Base-by-base conservation (phyloP, 2,329 filamentous ascomycete genomes). In the Dactylellina sp. region DNA sequence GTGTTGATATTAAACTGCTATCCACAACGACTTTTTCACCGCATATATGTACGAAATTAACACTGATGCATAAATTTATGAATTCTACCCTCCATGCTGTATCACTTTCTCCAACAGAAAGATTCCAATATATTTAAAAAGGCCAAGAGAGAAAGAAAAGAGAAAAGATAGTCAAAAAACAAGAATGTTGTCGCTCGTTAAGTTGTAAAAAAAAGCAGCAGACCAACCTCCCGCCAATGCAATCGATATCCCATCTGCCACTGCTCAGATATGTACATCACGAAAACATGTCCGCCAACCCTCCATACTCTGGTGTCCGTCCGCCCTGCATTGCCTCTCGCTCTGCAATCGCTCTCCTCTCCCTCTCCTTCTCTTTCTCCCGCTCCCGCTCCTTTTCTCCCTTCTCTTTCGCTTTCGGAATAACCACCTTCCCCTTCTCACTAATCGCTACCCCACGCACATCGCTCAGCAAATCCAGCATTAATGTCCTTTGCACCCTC, bases 371-470 rank as follows among this genome's bases (percentile, higher is more conserved):
- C 65, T 78, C 77, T 39, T 78, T 81, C 71, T 79, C 83, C 82
- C 82, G 82, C 74, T 82, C 83, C 64, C 80, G 79, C 76, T 81
- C 80, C 77, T 82, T 82, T 71, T 83, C 79, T 64, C 80, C 82
- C 46, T 80, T 80, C 16, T 80, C 79, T 77, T 84, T 84, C 24
- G 81, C 81, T 53, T 74, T 65, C 79, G 78, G 5, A 80, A 80
- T 47, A 82, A 81, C 47, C 85, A 99, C 88, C 81, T 92, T 95
- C 24, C 95, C 95, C 84, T 95, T 91, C 82, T 99, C 95, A 6
- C 93, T 91, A 64, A 99, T 91, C 78, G 93, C 94, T 4, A 98
- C 89, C 0, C 95, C 95, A 77, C 96, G 89, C 5, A 99, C 85
- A 46, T 93, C 89, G 77, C 93, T 91, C 20, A 99, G 84, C 14